Base-by-base conservation (phyloP, 2,329 filamentous ascomycete genomes). In the Botrytis porri region DNA sequence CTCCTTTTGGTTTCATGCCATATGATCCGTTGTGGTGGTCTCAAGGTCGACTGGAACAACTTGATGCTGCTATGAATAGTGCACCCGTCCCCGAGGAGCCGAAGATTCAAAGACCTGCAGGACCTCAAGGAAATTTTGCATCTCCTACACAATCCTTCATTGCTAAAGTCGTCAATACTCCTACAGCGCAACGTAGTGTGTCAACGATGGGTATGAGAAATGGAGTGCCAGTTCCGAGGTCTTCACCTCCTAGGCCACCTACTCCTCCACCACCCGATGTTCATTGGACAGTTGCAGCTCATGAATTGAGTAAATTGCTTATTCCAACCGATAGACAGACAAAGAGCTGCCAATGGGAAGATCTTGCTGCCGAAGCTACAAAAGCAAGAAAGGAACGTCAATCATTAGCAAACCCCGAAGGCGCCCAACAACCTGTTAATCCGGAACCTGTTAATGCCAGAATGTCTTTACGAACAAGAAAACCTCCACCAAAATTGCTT, bases 111-210 rank as follows among this genome's bases (percentile, higher is more conserved):
- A 78, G 90, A 88, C 78, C 82, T 85, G 22, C 59, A 29, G 84
- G 86, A 22, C 87, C 87, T 35, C 80, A 84, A 14, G 90, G 93
- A 2, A 95, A 93, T 2, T 98, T 95, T 82, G 94, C 90, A 3
- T 93, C 94, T 2, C 93, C 95, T 0, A 98, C 95, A 0, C 92
- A 95, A 75, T 93, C 95, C 0, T 98, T 94, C 60, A 89, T 90
- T 1, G 93, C 94, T 37, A 97, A 93, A 82, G 90, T 93, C 18
- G 70, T 60, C 39, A 88, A 92, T 63, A 88, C 91, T 2, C 84
- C 89, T 14, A 92, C 89, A 75, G 84, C 92, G 75, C 87, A 89
- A 60, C 87, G 90, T 41, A 92, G 86, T 75, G 82, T 90, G 41
- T 92, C 91, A 3, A 86, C 86, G 16, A 82, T 88, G 63, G 83